A percentile compares a stretch with the other conserved stretches of the same genome.
Evolutionary conservation across 768 basidiomycete genomes (phyloP).

Genomic region (Amanita thiersii): DNA sequence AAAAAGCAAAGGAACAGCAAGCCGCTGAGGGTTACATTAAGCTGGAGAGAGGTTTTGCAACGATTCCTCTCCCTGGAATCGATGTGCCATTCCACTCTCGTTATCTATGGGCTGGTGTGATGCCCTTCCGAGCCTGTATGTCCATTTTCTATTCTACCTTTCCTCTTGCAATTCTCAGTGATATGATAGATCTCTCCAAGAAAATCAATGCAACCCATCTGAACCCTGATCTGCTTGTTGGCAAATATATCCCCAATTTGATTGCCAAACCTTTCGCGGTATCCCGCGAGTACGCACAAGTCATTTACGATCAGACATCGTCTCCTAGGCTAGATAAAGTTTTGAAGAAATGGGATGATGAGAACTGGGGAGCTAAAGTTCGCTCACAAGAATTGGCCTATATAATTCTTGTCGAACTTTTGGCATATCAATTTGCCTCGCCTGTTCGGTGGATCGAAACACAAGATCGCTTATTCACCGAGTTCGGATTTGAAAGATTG

Average conservation of each 20-base stretch:
- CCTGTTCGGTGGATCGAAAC: slow-evolving; percentile 99
- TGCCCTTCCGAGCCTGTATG: slow-evolving; percentile 95
- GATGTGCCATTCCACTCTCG: slow-evolving; percentile 99
- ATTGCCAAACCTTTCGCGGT: slow-evolving; percentile 84
- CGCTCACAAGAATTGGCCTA: slow-evolving; percentile 94
- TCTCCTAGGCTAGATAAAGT: slow-evolving; percentile 94
- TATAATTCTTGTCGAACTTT: slow-evolving; percentile 90
- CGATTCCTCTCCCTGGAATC: slow-evolving; percentile 92
- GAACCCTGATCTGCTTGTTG: slow-evolving; percentile 90
- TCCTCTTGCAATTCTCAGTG: slow-evolving; percentile 3
- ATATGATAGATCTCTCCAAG: slow-evolving; percentile 79
- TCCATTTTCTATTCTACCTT: slow-evolving; percentile 12
- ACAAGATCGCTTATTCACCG: slow-evolving; percentile 86
- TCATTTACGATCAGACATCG: slow-evolving; percentile 94
- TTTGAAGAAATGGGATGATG: slow-evolving; percentile 89
- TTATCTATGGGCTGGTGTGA: slow-evolving; percentile 96
- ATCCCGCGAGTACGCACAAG: slow-evolving; percentile 80
- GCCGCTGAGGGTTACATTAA: slow-evolving; percentile 82
- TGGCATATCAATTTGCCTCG: slow-evolving; percentile 97
- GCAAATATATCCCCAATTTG: slow-evolving; percentile 96
- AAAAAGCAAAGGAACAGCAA: slow-evolving; percentile 71
- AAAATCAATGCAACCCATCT: slow-evolving; percentile 90
- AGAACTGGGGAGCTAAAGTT: slow-evolving; percentile 72
- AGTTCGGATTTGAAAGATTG: slow-evolving; percentile 85
- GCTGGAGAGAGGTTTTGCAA: slow-evolving; percentile 94